Evolutionary conservation across 768 basidiomycete genomes (phyloP), one percentile per base, ranked within the genome.

Genomic region (Rhodotorula taiwanensis): DNA sequence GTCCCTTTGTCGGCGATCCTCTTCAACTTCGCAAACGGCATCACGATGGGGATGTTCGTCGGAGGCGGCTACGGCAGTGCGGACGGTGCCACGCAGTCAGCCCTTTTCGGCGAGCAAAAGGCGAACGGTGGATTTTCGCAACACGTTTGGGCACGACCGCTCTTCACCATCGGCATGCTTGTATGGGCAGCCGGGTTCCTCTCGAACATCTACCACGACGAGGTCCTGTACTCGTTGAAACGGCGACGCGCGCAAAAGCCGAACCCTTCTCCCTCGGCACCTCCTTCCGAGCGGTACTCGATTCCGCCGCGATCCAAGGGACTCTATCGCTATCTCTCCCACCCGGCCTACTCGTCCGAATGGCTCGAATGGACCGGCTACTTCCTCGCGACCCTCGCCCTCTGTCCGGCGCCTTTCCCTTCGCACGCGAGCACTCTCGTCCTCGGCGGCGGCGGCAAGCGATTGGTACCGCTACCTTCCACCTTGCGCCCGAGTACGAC

Each of bases 341-440:
- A 85, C 77, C 94, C 94, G 15, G 91, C 95, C 75, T 98, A 97
- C 77, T 77, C 90, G 25, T 90, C 86, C 76, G 94, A 97, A 74
- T 98, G 94, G 94, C 62, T 86, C 58, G 94, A 98, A 76, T 98
- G 93, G 92, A 69, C 83, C 15, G 90, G 88, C 13, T 97, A 86
- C 75, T 86, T 89, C 3, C 74, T 95, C 43, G 87, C 88, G 21
- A 42, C 56, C 42, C 15, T 42, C 20, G 21, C 55, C 4, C 67
- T 70, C 77, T 82, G 9, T 83, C 85, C 1, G 13, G 80, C 1
- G 82, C 80, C 71, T n/a, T 62, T 70, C 53, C 43, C 75, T 56
- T 71, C n/a, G n/a, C 68, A 30, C 34, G 71, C 5, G 61, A 39
- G 36, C 36, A 39, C 36, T 16, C 16, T 39, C 16, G 36, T 16